A percentile compares a stretch with the other conserved stretches of the same genome.
phyloP scores from a whole-genome alignment of 805 yeast species.

The Candida taoyuanica region DNA sequence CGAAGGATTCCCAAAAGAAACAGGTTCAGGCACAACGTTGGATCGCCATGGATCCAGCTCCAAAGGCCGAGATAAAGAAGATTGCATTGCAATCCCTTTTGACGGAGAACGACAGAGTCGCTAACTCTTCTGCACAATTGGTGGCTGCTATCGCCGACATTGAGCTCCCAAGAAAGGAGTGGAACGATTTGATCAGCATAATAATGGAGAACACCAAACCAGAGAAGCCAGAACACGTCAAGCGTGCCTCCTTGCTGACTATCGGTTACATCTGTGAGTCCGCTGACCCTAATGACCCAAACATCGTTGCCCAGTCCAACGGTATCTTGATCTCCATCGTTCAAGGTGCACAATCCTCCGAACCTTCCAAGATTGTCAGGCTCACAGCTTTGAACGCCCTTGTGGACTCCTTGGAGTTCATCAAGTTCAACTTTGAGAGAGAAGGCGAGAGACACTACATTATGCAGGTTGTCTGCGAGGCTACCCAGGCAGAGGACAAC shows the following conservation, averaged over 20 bases:
- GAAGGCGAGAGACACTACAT: slow-evolving; percentile 95
- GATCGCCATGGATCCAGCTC: slow-evolving; percentile 52
- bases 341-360: slow-evolving; percentile 89
- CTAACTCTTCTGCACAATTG: slow-evolving; percentile 85
- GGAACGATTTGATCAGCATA: slow-evolving; percentile 81
- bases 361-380: slow-evolving; percentile 70
- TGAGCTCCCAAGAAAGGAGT: slow-evolving; percentile 80
- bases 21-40: slow-evolving; percentile 66
- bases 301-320: slow-evolving; percentile 77
- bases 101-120: slow-evolving; percentile 69
- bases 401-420: slow-evolving; percentile 85
- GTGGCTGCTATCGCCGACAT: slow-evolving; percentile 97
- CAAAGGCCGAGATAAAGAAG: slow-evolving; percentile 62
- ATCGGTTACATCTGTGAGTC: slow-evolving; percentile 96
- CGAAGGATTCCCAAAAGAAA: slow-evolving; percentile 67
- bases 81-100: slow-evolving; percentile 59
- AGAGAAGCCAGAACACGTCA: slow-evolving; percentile 71
- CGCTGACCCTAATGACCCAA: slow-evolving; percentile 72
- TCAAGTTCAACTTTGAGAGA: slow-evolving; percentile 79
- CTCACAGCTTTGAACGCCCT: slow-evolving; percentile 89
- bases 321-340: slow-evolving; percentile 93
- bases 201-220: slow-evolving; percentile 84
- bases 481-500: slow-evolving; percentile 82
- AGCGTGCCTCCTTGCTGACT: slow-evolving; percentile 80
- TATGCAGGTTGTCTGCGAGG: slow-evolving; percentile 99